These are phyloP conservation scores for Globisporangium uncinulatum DNA, from an alignment of 352 stramenopile species.

Conservation along the genomic window DNA sequence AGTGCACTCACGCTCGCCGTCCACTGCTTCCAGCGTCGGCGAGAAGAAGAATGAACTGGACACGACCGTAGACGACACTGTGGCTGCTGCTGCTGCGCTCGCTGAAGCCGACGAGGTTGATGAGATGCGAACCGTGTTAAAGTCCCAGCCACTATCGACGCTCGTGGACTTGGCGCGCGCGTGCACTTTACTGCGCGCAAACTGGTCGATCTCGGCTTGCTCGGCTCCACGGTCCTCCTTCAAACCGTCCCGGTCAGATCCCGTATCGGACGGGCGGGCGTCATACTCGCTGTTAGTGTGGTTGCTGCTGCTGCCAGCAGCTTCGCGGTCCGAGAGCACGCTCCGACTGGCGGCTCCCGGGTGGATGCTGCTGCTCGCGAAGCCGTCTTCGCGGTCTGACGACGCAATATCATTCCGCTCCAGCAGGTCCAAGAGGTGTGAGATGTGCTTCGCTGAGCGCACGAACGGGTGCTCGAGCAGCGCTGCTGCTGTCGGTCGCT, in stretches of 20 bases:
- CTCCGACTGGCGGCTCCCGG: background rate
- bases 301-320: background rate
- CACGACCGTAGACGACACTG: background rate
- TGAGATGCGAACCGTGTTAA: constrained; percentile 64
- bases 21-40: constrained; percentile 6
- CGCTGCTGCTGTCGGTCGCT: constrained; percentile 77
- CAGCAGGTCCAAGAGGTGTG: constrained; percentile 66
- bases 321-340: background rate
- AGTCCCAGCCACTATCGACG: constrained; percentile 69
- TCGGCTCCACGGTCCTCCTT: background rate
- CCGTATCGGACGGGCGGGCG: no score
- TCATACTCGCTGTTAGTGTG: no score
- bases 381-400: background rate
- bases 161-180: constrained; percentile 28
- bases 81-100: constrained; percentile 11
- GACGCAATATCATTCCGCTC: constrained; percentile 15
- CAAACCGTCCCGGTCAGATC: background rate
- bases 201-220: constrained; percentile 19
- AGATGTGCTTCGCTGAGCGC: constrained; percentile 54
- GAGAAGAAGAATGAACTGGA: constrained; percentile 4
- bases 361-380: constrained; percentile 1
- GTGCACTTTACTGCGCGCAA: constrained; percentile 33
- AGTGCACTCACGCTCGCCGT: background rate
- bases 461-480: constrained; percentile 88
- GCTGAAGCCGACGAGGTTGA: constrained; percentile 15